These are phyloP conservation scores for Alternaria consortialis DNA, from an alignment of 2,329 filamentous ascomycete species.

Conservation along the genomic window DNA sequence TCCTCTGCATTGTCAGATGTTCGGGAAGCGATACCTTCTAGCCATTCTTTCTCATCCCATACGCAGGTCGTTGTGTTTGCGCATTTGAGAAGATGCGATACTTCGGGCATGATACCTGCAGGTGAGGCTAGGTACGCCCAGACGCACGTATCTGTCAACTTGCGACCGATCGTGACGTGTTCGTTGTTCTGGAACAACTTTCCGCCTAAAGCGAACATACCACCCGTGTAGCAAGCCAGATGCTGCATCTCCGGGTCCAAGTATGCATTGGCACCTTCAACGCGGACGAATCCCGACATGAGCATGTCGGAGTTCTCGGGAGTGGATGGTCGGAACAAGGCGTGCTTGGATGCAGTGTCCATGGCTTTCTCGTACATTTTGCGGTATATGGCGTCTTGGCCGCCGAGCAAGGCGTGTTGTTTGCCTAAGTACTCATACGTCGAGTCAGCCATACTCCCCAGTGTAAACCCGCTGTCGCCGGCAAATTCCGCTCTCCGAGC, in stretches of 20 bases:
- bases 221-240: conserved; percentile 67
- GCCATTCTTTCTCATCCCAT: conserved; percentile 65
- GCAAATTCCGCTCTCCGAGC: conserved; percentile 54
- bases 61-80: conserved; percentile 52
- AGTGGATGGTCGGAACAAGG: conserved; percentile 61
- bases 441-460: conserved; percentile 52
- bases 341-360: conserved; percentile 55
- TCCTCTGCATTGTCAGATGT: conserved; percentile 32
- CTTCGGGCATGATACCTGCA: conserved; percentile 69
- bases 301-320: conserved; percentile 58
- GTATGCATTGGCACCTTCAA: conserved; percentile 36
- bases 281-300: conserved; percentile 55
- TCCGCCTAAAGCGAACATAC: conserved; percentile 69
- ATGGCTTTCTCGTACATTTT: conserved; percentile 66
- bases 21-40: conserved; percentile 48
- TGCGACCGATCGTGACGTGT: conserved; percentile 65
- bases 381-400: conserved; percentile 56
- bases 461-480: conserved; percentile 46
- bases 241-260: conserved; percentile 65
- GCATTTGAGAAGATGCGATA: conserved; percentile 64
- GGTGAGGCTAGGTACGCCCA: conserved; percentile 68
- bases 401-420: conserved; percentile 53
- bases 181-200: conserved; percentile 64
- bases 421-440: conserved; percentile 53
- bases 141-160: conserved; percentile 68